Conservation (phyloP, 208 protist species). For the Leishmania lainsoni region DNA sequence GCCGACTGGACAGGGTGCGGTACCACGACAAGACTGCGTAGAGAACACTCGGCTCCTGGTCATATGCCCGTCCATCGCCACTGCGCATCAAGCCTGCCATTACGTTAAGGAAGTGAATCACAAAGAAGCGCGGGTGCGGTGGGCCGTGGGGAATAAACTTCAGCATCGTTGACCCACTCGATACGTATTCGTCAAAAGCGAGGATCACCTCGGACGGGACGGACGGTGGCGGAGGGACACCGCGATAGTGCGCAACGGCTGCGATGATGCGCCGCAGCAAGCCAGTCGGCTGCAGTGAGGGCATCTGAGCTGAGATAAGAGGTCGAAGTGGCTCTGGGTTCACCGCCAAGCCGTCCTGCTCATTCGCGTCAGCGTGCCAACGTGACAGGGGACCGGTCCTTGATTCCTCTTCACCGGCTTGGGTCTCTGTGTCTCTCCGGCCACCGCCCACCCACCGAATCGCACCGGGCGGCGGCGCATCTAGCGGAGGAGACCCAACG, state of each 20-base stretch:
- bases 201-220: slow-evolving; percentile 67
- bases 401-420: neutral
- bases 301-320: slow-evolving; percentile 10
- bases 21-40: slow-evolving; percentile 63
- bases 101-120: slow-evolving; percentile 60
- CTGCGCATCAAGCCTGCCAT: neutral
- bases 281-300: slow-evolving; percentile 35
- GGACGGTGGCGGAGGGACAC: slow-evolving; percentile 24
- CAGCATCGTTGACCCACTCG: slow-evolving; percentile 47
- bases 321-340: neutral
- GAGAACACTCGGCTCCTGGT: slow-evolving; percentile 10
- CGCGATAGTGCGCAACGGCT: slow-evolving; percentile 45
- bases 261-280: slow-evolving; percentile 51
- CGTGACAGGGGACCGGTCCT: neutral
- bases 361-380: neutral
- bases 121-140: slow-evolving; percentile 66
- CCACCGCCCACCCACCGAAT: slow-evolving; percentile 15
- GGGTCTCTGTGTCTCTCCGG: neutral
- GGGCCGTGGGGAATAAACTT: slow-evolving; percentile 58
- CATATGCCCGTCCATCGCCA: neutral
- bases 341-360: neutral
- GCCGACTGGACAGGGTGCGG: slow-evolving; percentile 33
- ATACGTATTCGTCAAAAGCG: slow-evolving; percentile 71
- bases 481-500: neutral
- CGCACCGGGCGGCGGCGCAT: neutral